Percentiles rank a stretch among this genome's conserved stretches.
Evolutionary conservation across 2,329 filamentous ascomycete species (phyloP).

Genomic region (Trichoderma endophyticum): DNA sequence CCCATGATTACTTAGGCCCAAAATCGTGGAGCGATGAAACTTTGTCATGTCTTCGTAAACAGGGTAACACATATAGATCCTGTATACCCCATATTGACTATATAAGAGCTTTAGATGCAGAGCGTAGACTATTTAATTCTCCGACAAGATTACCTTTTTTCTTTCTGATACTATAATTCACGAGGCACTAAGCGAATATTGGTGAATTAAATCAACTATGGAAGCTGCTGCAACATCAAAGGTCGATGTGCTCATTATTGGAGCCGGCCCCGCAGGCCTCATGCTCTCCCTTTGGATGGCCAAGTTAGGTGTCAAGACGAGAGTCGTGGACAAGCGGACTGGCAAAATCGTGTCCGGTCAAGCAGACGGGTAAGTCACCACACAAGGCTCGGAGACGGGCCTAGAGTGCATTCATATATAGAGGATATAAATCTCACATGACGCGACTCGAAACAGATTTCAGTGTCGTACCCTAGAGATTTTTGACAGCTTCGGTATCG

Average conservation of each 20-base stretch:
- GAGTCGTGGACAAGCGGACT: constrained; percentile 45
- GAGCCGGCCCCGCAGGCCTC: constrained; percentile 39
- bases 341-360: constrained; percentile 40
- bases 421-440: not conserved
- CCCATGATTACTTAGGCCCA: constrained; percentile 9
- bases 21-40: not conserved
- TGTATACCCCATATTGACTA: not conserved
- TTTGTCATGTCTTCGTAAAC: not conserved
- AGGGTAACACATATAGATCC: not conserved
- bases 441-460: constrained; percentile 30
- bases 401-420: not conserved
- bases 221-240: constrained; percentile 15
- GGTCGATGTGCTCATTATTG: constrained; percentile 39
- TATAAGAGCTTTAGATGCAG: not conserved
- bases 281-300: constrained; percentile 45
- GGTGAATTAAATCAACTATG: not conserved
- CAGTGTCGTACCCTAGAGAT: constrained; percentile 68
- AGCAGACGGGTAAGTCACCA: constrained; percentile 35
- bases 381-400: not conserved
- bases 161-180: not conserved
- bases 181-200: not conserved
- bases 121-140: not conserved
- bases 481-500: constrained; percentile 69
- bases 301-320: constrained; percentile 37
- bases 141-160: not conserved